Evolutionary conservation across 1,284 basidiomycete genomes (phyloP).

Genomic region (Cutaneotrichosporon spelunceum): DNA sequence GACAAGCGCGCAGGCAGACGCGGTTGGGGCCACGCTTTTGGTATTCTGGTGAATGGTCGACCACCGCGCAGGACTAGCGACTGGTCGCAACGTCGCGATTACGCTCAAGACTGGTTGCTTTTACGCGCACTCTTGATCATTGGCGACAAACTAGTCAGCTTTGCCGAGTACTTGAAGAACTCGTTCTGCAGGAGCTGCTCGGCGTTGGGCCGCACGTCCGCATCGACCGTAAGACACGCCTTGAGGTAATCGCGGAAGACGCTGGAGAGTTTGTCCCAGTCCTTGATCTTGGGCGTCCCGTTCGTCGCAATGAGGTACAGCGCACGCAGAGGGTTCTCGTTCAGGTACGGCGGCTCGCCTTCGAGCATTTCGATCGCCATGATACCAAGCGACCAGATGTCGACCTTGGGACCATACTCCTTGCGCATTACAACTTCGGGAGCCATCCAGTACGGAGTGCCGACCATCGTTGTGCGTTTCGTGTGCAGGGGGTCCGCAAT

Average conservation of each 20-base stretch:
- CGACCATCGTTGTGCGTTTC: slow-evolving; percentile 99
- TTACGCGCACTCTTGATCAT: slow-evolving; percentile 92
- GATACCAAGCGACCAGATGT: slow-evolving; percentile 97
- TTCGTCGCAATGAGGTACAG: slow-evolving; percentile 97
- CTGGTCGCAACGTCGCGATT: not conserved
- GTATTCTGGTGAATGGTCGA: not conserved
- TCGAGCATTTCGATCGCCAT: slow-evolving; percentile 99
- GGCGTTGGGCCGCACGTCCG: slow-evolving; percentile 86
- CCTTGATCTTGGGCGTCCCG: slow-evolving; percentile 94
- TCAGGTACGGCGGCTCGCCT: slow-evolving; percentile 95
- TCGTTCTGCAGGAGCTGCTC: slow-evolving; percentile 79
- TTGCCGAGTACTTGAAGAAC: slow-evolving; percentile 84
- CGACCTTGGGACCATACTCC: slow-evolving; percentile 98
- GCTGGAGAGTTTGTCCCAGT: slow-evolving; percentile 81
- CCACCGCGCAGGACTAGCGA: not conserved
- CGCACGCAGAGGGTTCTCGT: slow-evolving; percentile 93
- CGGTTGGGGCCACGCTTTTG: not conserved
- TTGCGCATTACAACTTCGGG: slow-evolving; percentile 97
- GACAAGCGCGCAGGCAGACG: not conserved
- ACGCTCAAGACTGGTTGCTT: slow-evolving; percentile 1
- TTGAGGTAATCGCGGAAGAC: slow-evolving; percentile 90
- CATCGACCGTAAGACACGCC: slow-evolving; percentile 89
- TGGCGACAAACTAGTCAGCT: slow-evolving; percentile 77
- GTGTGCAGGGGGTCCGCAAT: slow-evolving; percentile 84
- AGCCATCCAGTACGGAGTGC: slow-evolving; percentile 99